phyloP scores from a whole-genome alignment of 345 rosid species.

The Gossypium turneri region DNA sequence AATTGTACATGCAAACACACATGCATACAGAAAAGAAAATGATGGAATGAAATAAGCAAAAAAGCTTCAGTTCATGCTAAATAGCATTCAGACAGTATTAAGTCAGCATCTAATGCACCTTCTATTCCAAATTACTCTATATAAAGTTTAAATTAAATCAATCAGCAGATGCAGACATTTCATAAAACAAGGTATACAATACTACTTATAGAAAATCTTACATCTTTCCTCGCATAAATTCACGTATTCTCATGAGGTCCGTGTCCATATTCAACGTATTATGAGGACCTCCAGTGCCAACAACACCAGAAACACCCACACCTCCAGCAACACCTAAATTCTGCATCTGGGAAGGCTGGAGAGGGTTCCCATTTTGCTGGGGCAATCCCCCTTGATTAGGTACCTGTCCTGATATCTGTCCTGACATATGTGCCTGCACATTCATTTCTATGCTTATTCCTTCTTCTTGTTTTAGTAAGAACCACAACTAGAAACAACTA shows the following conservation, averaged over 20 bases:
- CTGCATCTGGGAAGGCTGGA: conserved; percentile 57
- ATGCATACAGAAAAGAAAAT: not conserved
- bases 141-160: not conserved
- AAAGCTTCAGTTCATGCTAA: not conserved
- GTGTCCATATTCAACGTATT: conserved; percentile 35
- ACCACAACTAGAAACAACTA: conserved; percentile 23
- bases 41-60: not conserved
- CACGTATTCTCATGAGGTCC: conserved; percentile 46
- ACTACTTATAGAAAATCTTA: conserved; percentile 29
- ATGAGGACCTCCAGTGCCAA: conserved; percentile 26
- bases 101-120: not conserved
- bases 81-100: not conserved
- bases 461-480: conserved; percentile 25
- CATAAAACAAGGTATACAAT: not conserved
- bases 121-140: not conserved
- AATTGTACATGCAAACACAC: not conserved
- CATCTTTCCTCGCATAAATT: conserved; percentile 51
- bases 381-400: conserved; percentile 50
- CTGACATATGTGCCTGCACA: conserved; percentile 61
- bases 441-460: conserved; percentile 43
- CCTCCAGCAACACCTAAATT: conserved; percentile 32
- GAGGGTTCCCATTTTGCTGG: conserved; percentile 61
- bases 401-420: conserved; percentile 76
- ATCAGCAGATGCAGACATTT: not conserved
- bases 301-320: conserved; percentile 26